Evolutionary conservation across 768 basidiomycete genomes (phyloP), one percentile per base, ranked within the genome.

Genomic region (Leccinum rimulosum): DNA sequence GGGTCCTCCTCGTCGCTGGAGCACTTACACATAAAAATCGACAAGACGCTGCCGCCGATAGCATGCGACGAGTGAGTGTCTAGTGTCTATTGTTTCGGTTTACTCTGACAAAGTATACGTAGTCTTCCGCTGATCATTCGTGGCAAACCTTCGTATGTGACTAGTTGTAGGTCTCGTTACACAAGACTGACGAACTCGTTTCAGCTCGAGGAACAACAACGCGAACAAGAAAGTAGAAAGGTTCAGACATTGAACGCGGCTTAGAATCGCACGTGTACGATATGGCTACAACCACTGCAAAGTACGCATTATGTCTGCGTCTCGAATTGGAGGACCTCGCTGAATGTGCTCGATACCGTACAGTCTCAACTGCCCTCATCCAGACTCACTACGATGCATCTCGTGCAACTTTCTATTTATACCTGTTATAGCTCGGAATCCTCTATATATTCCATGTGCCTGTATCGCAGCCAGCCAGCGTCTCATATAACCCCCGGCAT

Each of bases 1-100:
- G 88, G 38, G 78, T 91, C 27, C 73, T 92, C 30, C 79, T 91
- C 57, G 86, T 75, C 4, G 89, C 89, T 14, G 90, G 88, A 62
- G 83, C 83, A 6, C 73, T 91, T 28, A 85, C 87, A 3, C 84
- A 84, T 30, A 68, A 74, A 36, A 77, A 76, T 57, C 78, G 81
- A 6, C 70, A 75, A 15, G 78, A 78, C 10, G 72, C 74, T 3
- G 78, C 78, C 0, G 49, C 64, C 2, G 36, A 3, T 50, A 43
- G 54, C 28, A 60, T 61, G 48, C 70, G 70, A 59, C 62, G 61
- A 35, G 70, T 69, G 56, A 64, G 69, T 62, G 27, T 9, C 9
- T 17, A 15, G 1, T 27, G 2, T 25, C 5, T 3, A 4, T 12
- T 27, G 2, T 33, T 14, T 28, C 7, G 35, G 5, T 31, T 17